Evolutionary conservation across 2,329 filamentous ascomycete species (phyloP), one percentile per base, ranked within the genome.

Genomic region (Colletotrichum cereale): DNA sequence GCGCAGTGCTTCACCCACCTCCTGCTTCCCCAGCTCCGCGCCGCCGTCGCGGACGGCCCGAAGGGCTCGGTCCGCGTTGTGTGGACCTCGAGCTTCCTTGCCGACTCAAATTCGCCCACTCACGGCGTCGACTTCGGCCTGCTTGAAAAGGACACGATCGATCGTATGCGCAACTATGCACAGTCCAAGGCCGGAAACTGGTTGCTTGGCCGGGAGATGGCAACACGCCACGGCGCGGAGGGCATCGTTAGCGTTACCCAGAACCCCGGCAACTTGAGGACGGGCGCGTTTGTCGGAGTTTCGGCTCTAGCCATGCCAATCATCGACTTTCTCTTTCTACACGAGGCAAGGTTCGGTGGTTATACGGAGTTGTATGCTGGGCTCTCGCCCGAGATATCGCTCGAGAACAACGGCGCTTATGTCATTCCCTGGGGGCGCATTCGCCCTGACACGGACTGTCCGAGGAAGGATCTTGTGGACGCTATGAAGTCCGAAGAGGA

Each of bases 351-450:
- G 4, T 74, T 77, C 38, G 84, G 82, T 7, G 83, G 82, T 2
- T 84, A 83, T 66, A 84, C 83, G 0, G 82, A 83, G 74, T 67
- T 85, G 2, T 84, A 76, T 61, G 80, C 82, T 42, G 83, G 81
- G 0, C 74, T 84, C 60, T 81, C 81, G 0, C 76, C 79, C 0
- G 81, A 84, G 2, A 75, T 84, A 2, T 79, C 76, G 3, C 29
- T 73, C 3, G 77, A 79, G 60, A 75, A 80, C 1, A 77, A 76
- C 52, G 79, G 78, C 8, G 58, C 72, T 5, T 80, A 78, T 21
- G 71, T 79, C 50, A 74, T 79, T 11, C 79, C 78, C 5, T 80
- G 77, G 77, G 78, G 79, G 4, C 74, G 75, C 44, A 72, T 78
- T 21, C 73, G 73, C 31, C 12, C 66, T 1, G 74, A 77, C 44